Base-by-base conservation (phyloP, 73 alveolate species). In the Chromera velia region DNA sequence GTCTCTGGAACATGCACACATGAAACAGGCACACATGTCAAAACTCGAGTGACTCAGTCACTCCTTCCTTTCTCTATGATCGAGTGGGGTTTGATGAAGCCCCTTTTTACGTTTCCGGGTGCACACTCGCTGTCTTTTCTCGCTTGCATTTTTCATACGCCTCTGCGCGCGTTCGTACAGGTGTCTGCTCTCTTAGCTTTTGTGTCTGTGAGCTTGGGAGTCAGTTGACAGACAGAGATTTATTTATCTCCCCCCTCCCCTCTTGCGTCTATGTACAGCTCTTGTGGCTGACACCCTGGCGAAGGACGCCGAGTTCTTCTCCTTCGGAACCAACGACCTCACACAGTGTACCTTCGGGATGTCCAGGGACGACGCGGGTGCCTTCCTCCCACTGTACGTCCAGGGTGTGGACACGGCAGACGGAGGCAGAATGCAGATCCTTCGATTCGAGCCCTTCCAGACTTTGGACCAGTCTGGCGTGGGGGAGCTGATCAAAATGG, bases 251-350 rank as follows among this genome's bases (percentile, higher is more conserved):
- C n/a, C 1, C n/a, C 27, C 27, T 10, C n/a, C 19, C 26, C 26
- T 10, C 19, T 19, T 46, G 26, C 19, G 64, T 46, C 19, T 9
- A 19, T 46, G 26, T 26, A 65, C 76, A 0, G 65, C 66, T 17
- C 31, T 89, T 68, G 81, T 70, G 62, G 91, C 91, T 48, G 95
- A 66, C 74, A 65, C 63, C 33, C 45, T 89, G 73, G 95, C 92
- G 32, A 73, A 80, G 75, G 33, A 72, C 28, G 95, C 95, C 31
- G 91, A 89, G 81, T 89, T 89, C 93, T 89, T 89, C 90, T 86
- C 91, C 69, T 89, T 89, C 69, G 93, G 93, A 48, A 89, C 95
- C 74, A 89, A 89, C 45, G 95, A 89, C 80, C 75, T 89, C 77
- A 89, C 95, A 32, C 89, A 89, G 73, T 84, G 88, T 73, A 89